phyloP scores from a whole-genome alignment of 768 basidiomycete species.

The Tylopilus sp. region DNA sequence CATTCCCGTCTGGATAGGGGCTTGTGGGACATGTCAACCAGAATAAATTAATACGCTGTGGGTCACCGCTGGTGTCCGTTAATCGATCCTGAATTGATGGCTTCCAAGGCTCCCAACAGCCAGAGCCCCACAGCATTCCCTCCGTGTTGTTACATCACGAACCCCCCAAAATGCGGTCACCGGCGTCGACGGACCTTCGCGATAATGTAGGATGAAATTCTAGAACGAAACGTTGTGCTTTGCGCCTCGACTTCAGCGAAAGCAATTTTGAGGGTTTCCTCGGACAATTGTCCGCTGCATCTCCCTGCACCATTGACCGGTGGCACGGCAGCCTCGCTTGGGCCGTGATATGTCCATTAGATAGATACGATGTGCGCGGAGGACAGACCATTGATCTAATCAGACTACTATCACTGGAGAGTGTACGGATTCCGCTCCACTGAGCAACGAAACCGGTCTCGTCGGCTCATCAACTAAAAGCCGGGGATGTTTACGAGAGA shows the following conservation, averaged over 20 bases:
- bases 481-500: neutral
- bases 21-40: slow-evolving; percentile 30
- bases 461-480: neutral
- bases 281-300: neutral
- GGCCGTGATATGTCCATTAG: neutral
- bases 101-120: neutral
- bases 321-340: neutral
- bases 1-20: slow-evolving; percentile 42
- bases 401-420: neutral
- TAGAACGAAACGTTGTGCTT: neutral
- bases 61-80: neutral
- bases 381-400: neutral
- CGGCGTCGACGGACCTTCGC: neutral
- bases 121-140: neutral
- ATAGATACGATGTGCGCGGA: neutral
- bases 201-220: neutral
- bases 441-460: slow-evolving; percentile 3
- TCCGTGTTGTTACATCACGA: slow-evolving; percentile 2
- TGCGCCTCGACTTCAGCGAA: neutral
- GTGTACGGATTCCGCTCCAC: slow-evolving; percentile 11
- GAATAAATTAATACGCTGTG: neutral
- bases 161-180: neutral
- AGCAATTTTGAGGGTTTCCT: neutral
- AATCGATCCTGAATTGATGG: neutral
- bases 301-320: neutral